Conservation (phyloP, 1,284 basidiomycete genomes). For the Cryptococcus sp. region DNA sequence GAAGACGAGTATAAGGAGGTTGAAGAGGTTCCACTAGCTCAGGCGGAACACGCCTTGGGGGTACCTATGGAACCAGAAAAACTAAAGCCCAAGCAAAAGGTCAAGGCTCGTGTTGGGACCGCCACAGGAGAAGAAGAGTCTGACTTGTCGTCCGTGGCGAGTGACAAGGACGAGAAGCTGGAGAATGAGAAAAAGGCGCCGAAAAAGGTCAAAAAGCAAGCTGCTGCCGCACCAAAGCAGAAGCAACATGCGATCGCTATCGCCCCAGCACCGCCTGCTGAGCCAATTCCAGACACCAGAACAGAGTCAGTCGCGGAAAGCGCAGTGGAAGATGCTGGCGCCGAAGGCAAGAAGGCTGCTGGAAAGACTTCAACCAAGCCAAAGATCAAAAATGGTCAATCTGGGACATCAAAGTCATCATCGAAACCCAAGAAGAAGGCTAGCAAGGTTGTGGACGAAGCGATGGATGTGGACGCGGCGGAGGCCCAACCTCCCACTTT, state of each 20-base stretch:
- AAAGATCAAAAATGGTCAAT: slow-evolving; percentile 1
- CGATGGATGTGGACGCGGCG: slow-evolving; percentile 6
- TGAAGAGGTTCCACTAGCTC: slow-evolving; percentile 13
- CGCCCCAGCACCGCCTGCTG: background rate
- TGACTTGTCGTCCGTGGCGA: slow-evolving; percentile 34
- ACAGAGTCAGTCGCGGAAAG: background rate
- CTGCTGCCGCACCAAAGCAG: background rate
- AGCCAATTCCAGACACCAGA: too few relatives aligned
- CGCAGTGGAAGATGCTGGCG: background rate
- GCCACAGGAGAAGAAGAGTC: slow-evolving; percentile 24
- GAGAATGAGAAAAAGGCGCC: background rate
- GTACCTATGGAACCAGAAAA: slow-evolving; percentile 2
- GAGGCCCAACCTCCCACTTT: background rate
- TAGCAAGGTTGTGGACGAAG: background rate
- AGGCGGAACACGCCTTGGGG: slow-evolving; percentile 11
- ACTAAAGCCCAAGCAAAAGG: slow-evolving; percentile 3
- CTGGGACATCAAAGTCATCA: slow-evolving; percentile 15
- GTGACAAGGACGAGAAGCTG: slow-evolving; percentile 17
- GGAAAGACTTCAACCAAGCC: slow-evolving; percentile 4
- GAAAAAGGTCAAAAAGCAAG: slow-evolving; percentile 4
- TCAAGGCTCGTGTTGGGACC: slow-evolving; percentile 5
- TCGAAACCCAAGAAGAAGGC: slow-evolving; percentile 19
- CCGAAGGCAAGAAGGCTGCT: background rate
- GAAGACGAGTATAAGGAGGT: slow-evolving; percentile 14
- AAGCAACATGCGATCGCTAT: slow-evolving; percentile 1